A percentile compares a stretch with the other conserved stretches of the same genome.
Evolutionary conservation across 495 filamentous ascomycete species (phyloP).

Genomic region (Podospora conica): DNA sequence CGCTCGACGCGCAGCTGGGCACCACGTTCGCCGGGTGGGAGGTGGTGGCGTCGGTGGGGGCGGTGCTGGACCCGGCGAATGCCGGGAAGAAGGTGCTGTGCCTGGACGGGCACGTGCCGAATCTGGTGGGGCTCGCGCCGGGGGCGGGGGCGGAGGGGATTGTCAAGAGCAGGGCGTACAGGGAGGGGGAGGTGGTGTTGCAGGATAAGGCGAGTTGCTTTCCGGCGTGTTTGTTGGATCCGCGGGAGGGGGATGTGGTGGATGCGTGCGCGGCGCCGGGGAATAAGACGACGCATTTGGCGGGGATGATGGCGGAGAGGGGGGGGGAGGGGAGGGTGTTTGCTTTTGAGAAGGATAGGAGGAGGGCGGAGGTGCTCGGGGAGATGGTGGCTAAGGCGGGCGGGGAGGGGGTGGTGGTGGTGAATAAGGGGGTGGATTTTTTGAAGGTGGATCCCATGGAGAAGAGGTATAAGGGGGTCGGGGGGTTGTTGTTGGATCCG

Average conservation of each 20-base stretch:
- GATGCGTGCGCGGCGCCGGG: conserved; percentile 92
- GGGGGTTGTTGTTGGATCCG: conserved; percentile 77
- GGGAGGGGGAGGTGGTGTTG: conserved; percentile 69
- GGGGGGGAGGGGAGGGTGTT: conserved; percentile 34
- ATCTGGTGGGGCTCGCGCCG: conserved; percentile 72
- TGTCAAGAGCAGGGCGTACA: conserved; percentile 53
- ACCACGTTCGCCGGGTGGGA: conserved; percentile 60
- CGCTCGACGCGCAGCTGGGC: conserved; percentile 58
- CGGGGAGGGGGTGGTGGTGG: conserved; percentile 53
- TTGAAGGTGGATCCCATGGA: conserved; percentile 58
- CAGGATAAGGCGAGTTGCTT: conserved; percentile 98
- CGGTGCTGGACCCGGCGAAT: conserved; percentile 28
- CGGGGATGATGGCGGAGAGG: conserved; percentile 53
- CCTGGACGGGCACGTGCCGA: conserved; percentile 72
- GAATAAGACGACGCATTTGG: conserved; percentile 95
- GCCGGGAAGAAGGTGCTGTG: conserved; percentile 31
- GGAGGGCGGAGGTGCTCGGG: conserved; percentile 62
- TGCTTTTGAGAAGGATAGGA: conserved; percentile 65
- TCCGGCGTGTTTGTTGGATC: conserved; percentile 76
- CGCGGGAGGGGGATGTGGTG: conserved; percentile 61
- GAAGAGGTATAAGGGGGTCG: conserved; percentile 51
- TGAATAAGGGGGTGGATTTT: conserved; percentile 73
- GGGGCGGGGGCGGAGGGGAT: conserved; percentile 59
- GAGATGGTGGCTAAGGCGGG: conserved; percentile 79
- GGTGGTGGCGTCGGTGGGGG: conserved; percentile 41